Conservation (phyloP, 192 early-diverging fungal genomes). For the Jimgerdemannia lactiflua region DNA sequence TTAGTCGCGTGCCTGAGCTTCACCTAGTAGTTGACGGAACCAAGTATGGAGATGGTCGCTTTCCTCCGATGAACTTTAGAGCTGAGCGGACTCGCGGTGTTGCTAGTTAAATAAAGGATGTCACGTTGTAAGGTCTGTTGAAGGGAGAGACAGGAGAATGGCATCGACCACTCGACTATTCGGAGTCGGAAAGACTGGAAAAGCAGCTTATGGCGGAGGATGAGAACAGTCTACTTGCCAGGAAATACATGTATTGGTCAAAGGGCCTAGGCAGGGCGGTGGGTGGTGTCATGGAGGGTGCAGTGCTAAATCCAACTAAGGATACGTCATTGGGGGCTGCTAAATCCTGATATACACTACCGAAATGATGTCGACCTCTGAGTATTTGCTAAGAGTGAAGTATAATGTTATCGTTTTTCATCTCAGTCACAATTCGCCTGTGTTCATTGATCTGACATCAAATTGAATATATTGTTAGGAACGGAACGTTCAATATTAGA, state of each 20-base stretch:
- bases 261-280: slow-evolving; percentile 17
- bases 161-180: slow-evolving; percentile 4
- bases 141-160: slow-evolving; percentile 14
- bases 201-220: slow-evolving; percentile 16
- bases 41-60: slow-evolving; percentile 22
- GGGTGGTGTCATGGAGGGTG: slow-evolving; percentile 18
- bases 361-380: slow-evolving; percentile 8
- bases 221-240: slow-evolving; percentile 14
- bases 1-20: slow-evolving; percentile 29
- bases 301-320: slow-evolving; percentile 24
- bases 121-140: slow-evolving; percentile 27
- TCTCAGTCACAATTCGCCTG: too few species aligned
- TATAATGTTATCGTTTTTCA: too few species aligned
- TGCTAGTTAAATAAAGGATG: slow-evolving; percentile 28
- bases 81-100: slow-evolving; percentile 13
- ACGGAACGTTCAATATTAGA: too few species aligned
- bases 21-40: slow-evolving; percentile 29
- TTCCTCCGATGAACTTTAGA: slow-evolving; percentile 11
- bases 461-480: too few species aligned
- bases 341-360: slow-evolving; percentile 17
- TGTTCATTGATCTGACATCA: too few species aligned
- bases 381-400: too few species aligned
- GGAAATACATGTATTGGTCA: slow-evolving; percentile 33
- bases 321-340: slow-evolving; percentile 26
- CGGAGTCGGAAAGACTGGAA: slow-evolving; percentile 19